These are phyloP conservation scores for Nematodospora valgi DNA, from an alignment of 805 yeast species.

Conservation along the genomic window DNA sequence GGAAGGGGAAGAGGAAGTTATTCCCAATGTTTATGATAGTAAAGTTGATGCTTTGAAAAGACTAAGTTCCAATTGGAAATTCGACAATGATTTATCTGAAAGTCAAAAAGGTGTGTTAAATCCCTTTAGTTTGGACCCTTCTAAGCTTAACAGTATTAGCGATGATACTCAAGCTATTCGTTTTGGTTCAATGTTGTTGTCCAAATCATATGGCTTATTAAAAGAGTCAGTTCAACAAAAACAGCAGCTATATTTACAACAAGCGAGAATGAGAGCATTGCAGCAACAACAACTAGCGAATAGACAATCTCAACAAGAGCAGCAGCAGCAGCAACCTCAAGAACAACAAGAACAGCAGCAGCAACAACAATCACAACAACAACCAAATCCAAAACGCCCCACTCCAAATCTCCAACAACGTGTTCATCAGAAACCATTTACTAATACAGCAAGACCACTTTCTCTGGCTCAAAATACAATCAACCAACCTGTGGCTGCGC, in stretches of 20 bases:
- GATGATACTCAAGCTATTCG: conserved; percentile 86
- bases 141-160: conserved; percentile 75
- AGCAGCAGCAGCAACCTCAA: conserved; percentile 10
- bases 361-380: conserved; percentile 8
- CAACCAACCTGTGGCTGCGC: too few relatives aligned
- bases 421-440: neutral
- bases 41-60: conserved; percentile 44
- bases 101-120: conserved; percentile 31
- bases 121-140: conserved; percentile 74
- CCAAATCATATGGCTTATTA: conserved; percentile 79
- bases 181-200: conserved; percentile 85
- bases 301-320: conserved; percentile 10
- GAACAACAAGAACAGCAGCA: conserved; percentile 9
- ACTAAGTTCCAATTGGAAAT: conserved; percentile 62
- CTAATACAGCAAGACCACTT: conserved; percentile 1
- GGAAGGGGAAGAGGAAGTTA: conserved; percentile 19
- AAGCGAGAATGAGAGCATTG: conserved; percentile 41
- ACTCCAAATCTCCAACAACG: too few relatives aligned
- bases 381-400: neutral
- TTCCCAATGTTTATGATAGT: conserved; percentile 41
- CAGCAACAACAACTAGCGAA: conserved; percentile 35
- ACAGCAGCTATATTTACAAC: conserved; percentile 50
- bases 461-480: conserved; percentile 3
- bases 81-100: conserved; percentile 55
- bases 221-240: conserved; percentile 74